These are phyloP conservation scores for Nicotiana tabacum DNA, from an alignment of 257 asterid genomes.

Conservation along the genomic window DNA sequence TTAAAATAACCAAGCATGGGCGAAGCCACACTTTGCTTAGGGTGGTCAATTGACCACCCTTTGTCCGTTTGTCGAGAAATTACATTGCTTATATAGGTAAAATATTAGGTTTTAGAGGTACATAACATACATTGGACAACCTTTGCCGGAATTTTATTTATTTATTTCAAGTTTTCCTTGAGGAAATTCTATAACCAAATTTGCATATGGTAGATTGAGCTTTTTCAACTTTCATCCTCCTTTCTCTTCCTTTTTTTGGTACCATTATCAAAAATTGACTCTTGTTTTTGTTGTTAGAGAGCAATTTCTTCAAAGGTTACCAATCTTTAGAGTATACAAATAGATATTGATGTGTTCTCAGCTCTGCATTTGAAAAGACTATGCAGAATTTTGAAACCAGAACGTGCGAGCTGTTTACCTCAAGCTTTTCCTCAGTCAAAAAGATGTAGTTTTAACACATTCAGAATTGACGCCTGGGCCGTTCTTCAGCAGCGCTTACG, in stretches of 20 bases:
- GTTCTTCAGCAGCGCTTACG: conserved; percentile 51
- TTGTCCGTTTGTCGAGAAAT: too few species aligned
- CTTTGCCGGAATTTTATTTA: too few species aligned
- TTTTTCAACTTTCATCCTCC: background rate
- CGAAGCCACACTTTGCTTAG: too few species aligned
- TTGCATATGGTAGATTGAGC: background rate
- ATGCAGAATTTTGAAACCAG: background rate
- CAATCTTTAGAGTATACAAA: background rate
- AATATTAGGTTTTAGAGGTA: too few species aligned
- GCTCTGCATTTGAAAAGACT: background rate
- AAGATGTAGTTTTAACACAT: background rate
- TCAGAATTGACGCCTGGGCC: conserved; percentile 25
- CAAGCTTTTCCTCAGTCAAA: background rate
- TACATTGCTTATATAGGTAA: too few species aligned
- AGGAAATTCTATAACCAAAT: too few species aligned
- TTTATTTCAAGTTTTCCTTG: too few species aligned
- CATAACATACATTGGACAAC: too few species aligned
- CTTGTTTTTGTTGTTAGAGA: background rate
- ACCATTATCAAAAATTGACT: background rate
- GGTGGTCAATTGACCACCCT: too few species aligned
- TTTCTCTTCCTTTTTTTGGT: background rate
- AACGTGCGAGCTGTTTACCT: background rate
- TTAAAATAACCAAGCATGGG: background rate
- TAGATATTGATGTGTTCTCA: background rate
- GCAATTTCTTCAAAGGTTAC: background rate